phyloP scores from a whole-genome alignment of 176 grass and related monocot genomes.

The Ensete glaucum region DNA sequence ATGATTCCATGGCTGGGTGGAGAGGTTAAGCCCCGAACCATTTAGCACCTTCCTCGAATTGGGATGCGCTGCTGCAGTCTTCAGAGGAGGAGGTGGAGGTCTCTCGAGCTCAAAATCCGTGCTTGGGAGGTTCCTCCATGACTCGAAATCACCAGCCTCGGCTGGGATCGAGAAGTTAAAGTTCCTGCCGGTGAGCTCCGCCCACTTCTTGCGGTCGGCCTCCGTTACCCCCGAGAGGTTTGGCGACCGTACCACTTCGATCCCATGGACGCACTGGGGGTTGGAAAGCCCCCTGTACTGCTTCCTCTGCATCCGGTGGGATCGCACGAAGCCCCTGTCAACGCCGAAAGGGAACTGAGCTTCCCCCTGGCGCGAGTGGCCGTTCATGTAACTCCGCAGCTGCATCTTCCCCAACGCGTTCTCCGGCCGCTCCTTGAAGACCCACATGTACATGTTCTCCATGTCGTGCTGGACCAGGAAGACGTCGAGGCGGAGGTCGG shows the following conservation, averaged over 20 bases:
- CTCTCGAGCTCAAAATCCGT: slow-evolving; percentile 13
- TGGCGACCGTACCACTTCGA: slow-evolving; percentile 1
- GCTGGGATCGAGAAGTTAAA: not conserved
- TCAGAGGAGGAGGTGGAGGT: not conserved
- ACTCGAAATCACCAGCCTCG: slow-evolving; percentile 3
- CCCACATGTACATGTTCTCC: slow-evolving; percentile 17
- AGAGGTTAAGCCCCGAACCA: slow-evolving; percentile 7
- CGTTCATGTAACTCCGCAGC: slow-evolving; percentile 8
- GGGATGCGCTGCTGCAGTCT: not conserved
- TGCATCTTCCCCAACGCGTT: slow-evolving; percentile 11
- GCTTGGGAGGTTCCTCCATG: slow-evolving; percentile 10
- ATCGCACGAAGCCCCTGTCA: slow-evolving; percentile 1
- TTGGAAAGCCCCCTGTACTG: slow-evolving; percentile 10
- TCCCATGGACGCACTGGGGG: slow-evolving; percentile 8
- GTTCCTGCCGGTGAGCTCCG: slow-evolving; percentile 2
- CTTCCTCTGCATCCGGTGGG: slow-evolving; percentile 12
- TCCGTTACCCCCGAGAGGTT: not conserved
- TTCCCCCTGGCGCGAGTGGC: slow-evolving; percentile 1
- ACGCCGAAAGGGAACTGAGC: slow-evolving; percentile 9
- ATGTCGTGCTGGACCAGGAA: slow-evolving; percentile 14
- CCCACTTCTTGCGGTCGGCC: not conserved
- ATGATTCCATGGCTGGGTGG: slow-evolving; percentile 4
- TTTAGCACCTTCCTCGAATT: slow-evolving; percentile 2
- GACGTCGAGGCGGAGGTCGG: slow-evolving; percentile 4
- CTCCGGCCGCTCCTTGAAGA: slow-evolving; percentile 12